A percentile compares a stretch with the other conserved stretches of the same genome.
These are phyloP conservation scores for Fusarium guadeloupense DNA, from an alignment of 2,329 filamentous ascomycete genomes.

Conservation along the genomic window DNA sequence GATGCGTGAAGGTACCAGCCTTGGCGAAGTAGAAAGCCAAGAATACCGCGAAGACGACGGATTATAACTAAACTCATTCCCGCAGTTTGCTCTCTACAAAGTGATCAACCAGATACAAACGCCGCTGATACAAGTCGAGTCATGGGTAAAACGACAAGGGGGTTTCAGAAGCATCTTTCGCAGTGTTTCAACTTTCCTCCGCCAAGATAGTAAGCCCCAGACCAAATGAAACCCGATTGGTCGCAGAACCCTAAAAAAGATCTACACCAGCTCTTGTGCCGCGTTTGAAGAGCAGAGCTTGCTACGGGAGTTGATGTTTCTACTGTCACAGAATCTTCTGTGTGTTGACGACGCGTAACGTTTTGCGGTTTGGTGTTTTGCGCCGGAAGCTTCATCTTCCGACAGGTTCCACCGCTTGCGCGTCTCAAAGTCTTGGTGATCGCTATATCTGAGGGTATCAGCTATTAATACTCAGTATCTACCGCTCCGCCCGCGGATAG, in stretches of 20 bases:
- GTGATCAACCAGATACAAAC: slow-evolving; percentile 2
- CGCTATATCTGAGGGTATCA: too few relatives aligned
- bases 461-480: too few relatives aligned
- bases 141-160: slow-evolving; percentile 3
- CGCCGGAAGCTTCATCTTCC: slow-evolving; percentile 5
- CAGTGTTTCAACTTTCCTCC: too few relatives aligned
- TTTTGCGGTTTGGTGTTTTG: slow-evolving; percentile 8
- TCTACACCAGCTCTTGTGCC: not conserved
- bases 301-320: not conserved
- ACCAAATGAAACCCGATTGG: not conserved
- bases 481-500: too few relatives aligned
- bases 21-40: slow-evolving; percentile 13
- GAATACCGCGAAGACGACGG: not conserved
- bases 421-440: slow-evolving; percentile 4
- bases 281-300: not conserved
- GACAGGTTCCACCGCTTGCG: not conserved
- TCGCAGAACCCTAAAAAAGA: not conserved
- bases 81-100: too few relatives aligned
- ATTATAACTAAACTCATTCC: not conserved
- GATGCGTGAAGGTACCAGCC: slow-evolving; percentile 24
- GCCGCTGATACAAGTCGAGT: slow-evolving; percentile 6
- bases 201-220: too few relatives aligned
- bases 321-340: not conserved
- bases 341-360: not conserved
- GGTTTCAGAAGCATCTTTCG: slow-evolving; percentile 3